Evolutionary conservation across 2,329 filamentous ascomycete genomes (phyloP).

Genomic region (Trichocomaceae sp.): DNA sequence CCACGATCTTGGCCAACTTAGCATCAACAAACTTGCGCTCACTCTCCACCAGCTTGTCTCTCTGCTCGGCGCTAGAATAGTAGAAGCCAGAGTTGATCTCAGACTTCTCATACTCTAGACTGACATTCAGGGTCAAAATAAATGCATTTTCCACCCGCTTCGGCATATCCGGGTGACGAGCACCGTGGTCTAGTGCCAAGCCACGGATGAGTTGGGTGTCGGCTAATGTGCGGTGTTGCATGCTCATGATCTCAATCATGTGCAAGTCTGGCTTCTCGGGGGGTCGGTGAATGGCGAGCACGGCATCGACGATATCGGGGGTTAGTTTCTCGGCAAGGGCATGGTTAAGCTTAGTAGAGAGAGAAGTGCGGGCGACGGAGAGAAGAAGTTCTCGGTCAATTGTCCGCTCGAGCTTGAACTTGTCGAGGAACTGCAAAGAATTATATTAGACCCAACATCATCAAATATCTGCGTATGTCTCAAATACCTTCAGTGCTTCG

Average conservation of each 20-base stretch:
- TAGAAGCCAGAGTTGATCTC: constrained; percentile 99
- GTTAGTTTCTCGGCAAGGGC: constrained; percentile 86
- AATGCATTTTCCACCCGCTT: constrained; percentile 92
- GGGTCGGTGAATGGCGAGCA: constrained; percentile 85
- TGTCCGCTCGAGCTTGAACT: constrained; percentile 81
- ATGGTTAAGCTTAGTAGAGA: constrained; percentile 89
- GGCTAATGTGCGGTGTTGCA: constrained; percentile 94
- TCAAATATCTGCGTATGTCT: constrained; percentile 1
- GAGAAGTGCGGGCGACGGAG: constrained; percentile 85
- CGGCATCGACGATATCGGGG: constrained; percentile 90
- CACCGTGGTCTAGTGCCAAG: constrained; percentile 88
- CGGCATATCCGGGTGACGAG: constrained; percentile 96
- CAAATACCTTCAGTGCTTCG: constrained; percentile 72
- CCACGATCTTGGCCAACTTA: constrained; percentile 95
- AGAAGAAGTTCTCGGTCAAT: constrained; percentile 91
- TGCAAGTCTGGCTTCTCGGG: constrained; percentile 92
- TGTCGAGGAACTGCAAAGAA: constrained; percentile 68
- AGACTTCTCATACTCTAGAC: constrained; percentile 96
- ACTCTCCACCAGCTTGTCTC: constrained; percentile 96
- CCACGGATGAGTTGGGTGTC: constrained; percentile 95
- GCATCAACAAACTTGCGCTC: constrained; percentile 93
- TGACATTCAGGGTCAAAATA: constrained; percentile 93
- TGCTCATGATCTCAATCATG: constrained; percentile 99
- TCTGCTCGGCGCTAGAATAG: constrained; percentile 93
- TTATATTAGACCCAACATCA: neutral